These are phyloP conservation scores for Alternaria novae-zelandiae DNA, from an alignment of 2,329 filamentous ascomycete genomes.

Conservation along the genomic window DNA sequence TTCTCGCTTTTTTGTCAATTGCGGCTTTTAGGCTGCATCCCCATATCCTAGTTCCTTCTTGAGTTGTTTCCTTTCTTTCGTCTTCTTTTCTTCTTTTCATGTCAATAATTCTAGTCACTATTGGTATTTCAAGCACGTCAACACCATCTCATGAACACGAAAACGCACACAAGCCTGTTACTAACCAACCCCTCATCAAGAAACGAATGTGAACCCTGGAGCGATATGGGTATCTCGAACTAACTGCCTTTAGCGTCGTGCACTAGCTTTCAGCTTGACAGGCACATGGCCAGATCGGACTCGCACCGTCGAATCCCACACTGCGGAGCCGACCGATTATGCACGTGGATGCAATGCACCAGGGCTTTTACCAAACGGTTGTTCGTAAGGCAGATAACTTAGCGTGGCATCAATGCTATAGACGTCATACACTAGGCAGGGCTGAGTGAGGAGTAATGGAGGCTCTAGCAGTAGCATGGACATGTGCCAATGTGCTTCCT, in stretches of 20 bases:
- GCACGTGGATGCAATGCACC: background rate
- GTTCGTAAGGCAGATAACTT: background rate
- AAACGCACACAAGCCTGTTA: background rate
- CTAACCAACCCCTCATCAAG: background rate
- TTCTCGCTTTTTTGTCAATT: background rate
- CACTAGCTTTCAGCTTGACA: background rate
- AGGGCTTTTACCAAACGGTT: background rate
- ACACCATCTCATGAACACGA: background rate
- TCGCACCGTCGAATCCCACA: constrained; percentile 6
- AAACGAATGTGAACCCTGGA: background rate
- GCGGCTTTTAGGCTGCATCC: background rate
- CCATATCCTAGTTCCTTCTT: background rate
- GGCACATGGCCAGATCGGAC: background rate
- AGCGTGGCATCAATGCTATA: background rate
- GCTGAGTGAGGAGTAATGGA: background rate
- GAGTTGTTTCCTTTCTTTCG: background rate
- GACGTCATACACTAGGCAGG: background rate
- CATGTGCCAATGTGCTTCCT: background rate
- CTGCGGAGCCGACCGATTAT: constrained; percentile 5
- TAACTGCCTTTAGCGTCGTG: background rate
- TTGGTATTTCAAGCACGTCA: background rate
- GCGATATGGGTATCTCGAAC: background rate
- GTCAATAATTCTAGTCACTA: background rate
- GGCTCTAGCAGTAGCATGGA: background rate
- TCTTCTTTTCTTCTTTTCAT: background rate